Evolutionary conservation across 2,329 filamentous ascomycete species (phyloP).

Genomic region (Cladophialophora bantiana): DNA sequence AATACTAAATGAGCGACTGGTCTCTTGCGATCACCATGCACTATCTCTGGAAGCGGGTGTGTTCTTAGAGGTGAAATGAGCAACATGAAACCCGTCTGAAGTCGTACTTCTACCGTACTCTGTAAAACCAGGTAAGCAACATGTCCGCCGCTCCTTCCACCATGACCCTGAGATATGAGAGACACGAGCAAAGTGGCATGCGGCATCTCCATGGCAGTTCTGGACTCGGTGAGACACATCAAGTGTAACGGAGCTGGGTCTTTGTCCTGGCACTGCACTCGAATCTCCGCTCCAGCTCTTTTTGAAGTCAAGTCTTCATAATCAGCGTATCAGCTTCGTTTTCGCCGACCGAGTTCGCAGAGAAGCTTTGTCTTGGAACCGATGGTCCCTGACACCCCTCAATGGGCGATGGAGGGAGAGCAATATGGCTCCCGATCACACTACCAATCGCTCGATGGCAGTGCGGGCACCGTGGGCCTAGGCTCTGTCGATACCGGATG

Average conservation of each 20-base stretch:
- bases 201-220: background rate
- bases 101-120: background rate
- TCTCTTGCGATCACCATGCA: background rate
- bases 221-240: background rate
- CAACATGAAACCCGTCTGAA: background rate
- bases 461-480: slow-evolving; percentile 25
- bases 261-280: background rate
- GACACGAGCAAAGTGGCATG: background rate
- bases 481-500: slow-evolving; percentile 28
- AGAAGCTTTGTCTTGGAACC: slow-evolving; percentile 21
- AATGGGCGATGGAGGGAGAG: slow-evolving; percentile 13
- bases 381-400: slow-evolving; percentile 3
- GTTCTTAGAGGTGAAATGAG: background rate
- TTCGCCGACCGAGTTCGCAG: slow-evolving; percentile 26
- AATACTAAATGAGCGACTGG: background rate
- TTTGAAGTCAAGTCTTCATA: slow-evolving; percentile 20
- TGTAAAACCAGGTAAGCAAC: background rate
- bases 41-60: background rate
- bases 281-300: background rate
- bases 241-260: background rate
- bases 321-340: slow-evolving; percentile 29
- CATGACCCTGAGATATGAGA: background rate
- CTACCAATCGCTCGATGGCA: slow-evolving; percentile 22
- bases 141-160: background rate
- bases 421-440: background rate